phyloP scores from a whole-genome alignment of 306 rosid genomes.

The Acmispon strigosus region DNA sequence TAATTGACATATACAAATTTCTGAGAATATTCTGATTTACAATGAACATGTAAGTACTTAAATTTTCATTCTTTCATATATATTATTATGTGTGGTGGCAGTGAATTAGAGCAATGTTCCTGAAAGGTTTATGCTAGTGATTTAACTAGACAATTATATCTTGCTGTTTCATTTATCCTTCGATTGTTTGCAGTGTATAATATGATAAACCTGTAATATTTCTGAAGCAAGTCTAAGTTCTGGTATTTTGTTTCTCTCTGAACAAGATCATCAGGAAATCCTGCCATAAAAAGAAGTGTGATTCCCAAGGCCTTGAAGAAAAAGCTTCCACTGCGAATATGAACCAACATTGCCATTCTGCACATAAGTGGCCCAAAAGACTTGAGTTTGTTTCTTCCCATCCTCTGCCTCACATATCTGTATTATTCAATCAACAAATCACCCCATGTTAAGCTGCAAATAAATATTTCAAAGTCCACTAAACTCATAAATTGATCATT shows the following conservation, averaged over 20 bases:
- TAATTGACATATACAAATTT: too few relatives aligned
- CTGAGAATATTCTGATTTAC: too few relatives aligned
- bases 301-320: slow-evolving; percentile 91
- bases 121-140: neutral
- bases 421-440: slow-evolving; percentile 8
- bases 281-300: slow-evolving; percentile 87
- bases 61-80: too few relatives aligned
- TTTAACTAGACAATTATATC: neutral
- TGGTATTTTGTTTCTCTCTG: slow-evolving; percentile 80
- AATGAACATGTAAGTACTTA: too few relatives aligned
- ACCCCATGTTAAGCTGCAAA: neutral
- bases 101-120: too few relatives aligned
- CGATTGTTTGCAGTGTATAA: neutral
- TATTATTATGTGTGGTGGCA: too few relatives aligned
- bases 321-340: slow-evolving; percentile 81
- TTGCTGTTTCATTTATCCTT: slow-evolving; percentile 7
- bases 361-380: slow-evolving; percentile 48
- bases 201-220: slow-evolving; percentile 67
- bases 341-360: slow-evolving; percentile 50
- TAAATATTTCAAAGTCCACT: neutral
- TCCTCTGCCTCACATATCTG: slow-evolving; percentile 49
- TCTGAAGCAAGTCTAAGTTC: slow-evolving; percentile 77
- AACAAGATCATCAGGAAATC: slow-evolving; percentile 74
- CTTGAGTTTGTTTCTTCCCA: slow-evolving; percentile 94
- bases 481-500: too few relatives aligned